Base-by-base conservation (phyloP, 2,329 filamentous ascomycete species). In the Colletotrichum sp. region DNA sequence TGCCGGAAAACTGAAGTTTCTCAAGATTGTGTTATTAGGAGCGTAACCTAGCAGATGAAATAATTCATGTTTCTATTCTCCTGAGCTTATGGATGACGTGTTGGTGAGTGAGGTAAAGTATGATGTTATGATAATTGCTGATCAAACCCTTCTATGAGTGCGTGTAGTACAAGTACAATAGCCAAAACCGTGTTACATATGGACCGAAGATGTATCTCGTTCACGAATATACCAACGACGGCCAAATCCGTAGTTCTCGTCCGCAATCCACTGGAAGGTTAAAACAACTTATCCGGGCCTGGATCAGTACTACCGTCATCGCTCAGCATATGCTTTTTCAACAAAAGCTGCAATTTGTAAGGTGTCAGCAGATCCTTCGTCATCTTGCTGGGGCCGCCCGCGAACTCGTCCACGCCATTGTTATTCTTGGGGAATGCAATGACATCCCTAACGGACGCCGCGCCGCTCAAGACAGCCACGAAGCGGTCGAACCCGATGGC, bases 391-490 rank as follows among this genome's bases (percentile, higher is more conserved):
- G 97, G 97, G 77, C 95, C 95, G 79, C 92, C 92, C 4, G 98
- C 95, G 84, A 98, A 91, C 72, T 92, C 85, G 85, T 99, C 97
- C 82, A 98, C 95, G 1, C 97, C 96, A 83, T 93, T 96, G 77
- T 95, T 96, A 77, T 92, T 96, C 88, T 99, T 99, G 0, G 97
- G 98, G 82, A 99, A 99, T 0, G 96, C 96, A 84, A 99, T 98
- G 3, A 99, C 96, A 86, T 99, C 96, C 75, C 95, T 89, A 4
- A 99, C 94, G 2, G 94, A 96, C 13, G 94, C 89, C 36, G 91
- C 93, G 2, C 93, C 94, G 26, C 94, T 91, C 88, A 99, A 91
- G 1, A 98, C 87, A 1, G 96, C 94, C 52, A 97, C 89, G 65
- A 99, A 85, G 6, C 97, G 90, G 83, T 99, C 97, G 83, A 98